Percentiles rank a stretch among this genome's conserved stretches.
Conservation (phyloP, 495 filamentous ascomycete species). For the Aspergillus egyptiacus region DNA sequence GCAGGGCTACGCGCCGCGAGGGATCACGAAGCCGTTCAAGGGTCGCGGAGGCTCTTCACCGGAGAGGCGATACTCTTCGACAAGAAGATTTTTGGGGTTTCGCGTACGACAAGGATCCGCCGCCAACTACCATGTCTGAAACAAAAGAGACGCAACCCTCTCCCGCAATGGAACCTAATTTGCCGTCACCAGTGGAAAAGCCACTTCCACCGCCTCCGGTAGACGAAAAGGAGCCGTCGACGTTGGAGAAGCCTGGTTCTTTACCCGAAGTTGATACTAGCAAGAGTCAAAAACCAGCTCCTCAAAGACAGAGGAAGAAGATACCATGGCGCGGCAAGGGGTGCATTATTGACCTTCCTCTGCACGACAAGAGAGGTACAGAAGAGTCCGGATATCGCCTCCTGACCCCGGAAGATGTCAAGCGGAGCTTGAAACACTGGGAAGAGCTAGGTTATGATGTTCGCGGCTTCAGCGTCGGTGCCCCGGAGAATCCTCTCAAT, state of each 20-base stretch:
- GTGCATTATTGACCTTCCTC: slow-evolving; percentile 64
- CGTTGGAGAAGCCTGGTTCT: neutral
- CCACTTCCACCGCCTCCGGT: slow-evolving; percentile 43
- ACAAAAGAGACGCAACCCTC: slow-evolving; percentile 24
- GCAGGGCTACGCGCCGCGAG: slow-evolving; percentile 19
- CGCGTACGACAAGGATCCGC: slow-evolving; percentile 40
- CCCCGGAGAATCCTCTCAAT: slow-evolving; percentile 28
- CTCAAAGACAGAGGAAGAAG: slow-evolving; percentile 37
- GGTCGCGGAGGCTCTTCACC: slow-evolving; percentile 41
- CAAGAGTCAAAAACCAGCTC: slow-evolving; percentile 15
- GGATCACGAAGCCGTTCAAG: slow-evolving; percentile 29
- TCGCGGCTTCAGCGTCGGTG: slow-evolving; percentile 62
- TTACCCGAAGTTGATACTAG: slow-evolving; percentile 11
- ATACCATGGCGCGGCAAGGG: slow-evolving; percentile 65
- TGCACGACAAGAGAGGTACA: slow-evolving; percentile 57
- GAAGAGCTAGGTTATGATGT: slow-evolving; percentile 69
- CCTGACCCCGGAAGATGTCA: slow-evolving; percentile 55
- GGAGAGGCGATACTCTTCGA: slow-evolving; percentile 59
- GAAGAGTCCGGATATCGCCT: slow-evolving; percentile 51
- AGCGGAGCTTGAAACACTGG: slow-evolving; percentile 62
- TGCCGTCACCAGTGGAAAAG: slow-evolving; percentile 33
- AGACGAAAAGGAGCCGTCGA: slow-evolving; percentile 19
- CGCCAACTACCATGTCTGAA: slow-evolving; percentile 32
- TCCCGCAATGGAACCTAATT: slow-evolving; percentile 15
- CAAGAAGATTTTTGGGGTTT: slow-evolving; percentile 53